These are phyloP conservation scores for Macrotyloma uniflorum DNA, from an alignment of 306 rosid species.

Conservation along the genomic window DNA sequence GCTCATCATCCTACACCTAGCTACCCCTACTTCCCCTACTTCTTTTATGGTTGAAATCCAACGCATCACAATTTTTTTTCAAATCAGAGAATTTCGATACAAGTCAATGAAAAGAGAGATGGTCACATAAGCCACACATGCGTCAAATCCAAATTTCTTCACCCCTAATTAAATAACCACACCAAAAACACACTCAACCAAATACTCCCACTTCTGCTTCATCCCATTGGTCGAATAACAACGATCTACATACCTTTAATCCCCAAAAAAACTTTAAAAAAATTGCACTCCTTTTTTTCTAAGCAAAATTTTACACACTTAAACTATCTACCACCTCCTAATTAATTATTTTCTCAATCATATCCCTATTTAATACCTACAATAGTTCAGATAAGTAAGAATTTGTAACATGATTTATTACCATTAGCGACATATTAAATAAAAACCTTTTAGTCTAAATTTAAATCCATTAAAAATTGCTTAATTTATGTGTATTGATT, in stretches of 20 bases:
- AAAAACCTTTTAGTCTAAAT: too few relatives aligned
- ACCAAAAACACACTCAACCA: not conserved
- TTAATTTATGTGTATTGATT: too few relatives aligned
- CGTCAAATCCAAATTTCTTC: conserved; percentile 26
- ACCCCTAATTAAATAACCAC: not conserved
- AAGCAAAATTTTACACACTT: not conserved
- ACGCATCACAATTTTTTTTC: conserved; percentile 43
- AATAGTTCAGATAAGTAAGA: too few relatives aligned
- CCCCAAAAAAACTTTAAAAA: not conserved
- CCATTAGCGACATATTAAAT: too few relatives aligned
- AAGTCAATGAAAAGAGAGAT: conserved; percentile 82
- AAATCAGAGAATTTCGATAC: conserved; percentile 37
- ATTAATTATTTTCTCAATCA: too few relatives aligned
- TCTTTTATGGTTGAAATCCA: conserved; percentile 52
- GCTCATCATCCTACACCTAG: conserved; percentile 51
- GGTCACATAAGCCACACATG: conserved; percentile 48
- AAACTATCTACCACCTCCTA: too few relatives aligned
- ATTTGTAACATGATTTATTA: not conserved
- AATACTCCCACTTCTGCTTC: not conserved
- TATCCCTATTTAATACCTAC: too few relatives aligned
- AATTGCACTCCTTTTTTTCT: not conserved
- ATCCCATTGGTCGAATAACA: conserved; percentile 27
- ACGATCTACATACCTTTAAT: conserved; percentile 32
- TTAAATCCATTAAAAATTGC: not conserved
- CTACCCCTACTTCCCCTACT: conserved; percentile 24